Evolutionary conservation across 306 rosid species (phyloP).

Genomic region (Quercus alba): DNA sequence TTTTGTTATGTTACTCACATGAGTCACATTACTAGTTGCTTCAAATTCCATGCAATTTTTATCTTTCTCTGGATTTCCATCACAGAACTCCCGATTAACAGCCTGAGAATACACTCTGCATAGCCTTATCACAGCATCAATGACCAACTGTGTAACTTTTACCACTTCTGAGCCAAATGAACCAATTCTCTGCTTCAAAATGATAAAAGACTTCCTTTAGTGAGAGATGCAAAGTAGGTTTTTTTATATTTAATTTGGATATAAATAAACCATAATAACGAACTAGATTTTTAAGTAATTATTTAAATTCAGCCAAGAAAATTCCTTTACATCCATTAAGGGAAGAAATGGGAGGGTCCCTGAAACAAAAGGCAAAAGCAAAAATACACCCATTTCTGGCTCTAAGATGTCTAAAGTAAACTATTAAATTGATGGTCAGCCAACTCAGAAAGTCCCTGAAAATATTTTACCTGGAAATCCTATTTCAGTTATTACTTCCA

Average conservation of each 20-base stretch:
- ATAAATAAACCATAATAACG: not conserved
- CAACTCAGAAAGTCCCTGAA: not conserved
- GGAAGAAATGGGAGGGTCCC: not conserved
- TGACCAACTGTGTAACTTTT: conserved; percentile 47
- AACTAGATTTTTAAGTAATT: not conserved
- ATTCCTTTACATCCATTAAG: not conserved
- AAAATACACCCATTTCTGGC: not conserved
- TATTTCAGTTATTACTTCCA: not conserved
- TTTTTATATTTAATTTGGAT: not conserved
- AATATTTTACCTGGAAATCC: not conserved
- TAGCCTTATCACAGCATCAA: conserved; percentile 59
- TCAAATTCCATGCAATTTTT: conserved; percentile 25
- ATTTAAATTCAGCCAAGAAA: not conserved
- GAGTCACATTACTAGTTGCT: conserved; percentile 31
- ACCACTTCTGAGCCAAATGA: conserved; percentile 53
- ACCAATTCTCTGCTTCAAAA: conserved; percentile 55
- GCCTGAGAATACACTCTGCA: conserved; percentile 53
- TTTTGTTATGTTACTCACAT: conserved; percentile 54
- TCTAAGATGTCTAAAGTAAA: not conserved
- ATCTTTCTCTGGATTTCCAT: conserved; percentile 32
- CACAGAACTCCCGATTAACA: conserved; percentile 38
- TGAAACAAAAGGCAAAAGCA: not conserved
- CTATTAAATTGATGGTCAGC: not conserved
- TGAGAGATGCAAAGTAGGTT: not conserved
- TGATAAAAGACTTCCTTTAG: conserved; percentile 7